Percentiles rank a stretch among this genome's conserved stretches.
Conservation (phyloP, 1,284 basidiomycete species). For the Bjerkandera adusta region DNA sequence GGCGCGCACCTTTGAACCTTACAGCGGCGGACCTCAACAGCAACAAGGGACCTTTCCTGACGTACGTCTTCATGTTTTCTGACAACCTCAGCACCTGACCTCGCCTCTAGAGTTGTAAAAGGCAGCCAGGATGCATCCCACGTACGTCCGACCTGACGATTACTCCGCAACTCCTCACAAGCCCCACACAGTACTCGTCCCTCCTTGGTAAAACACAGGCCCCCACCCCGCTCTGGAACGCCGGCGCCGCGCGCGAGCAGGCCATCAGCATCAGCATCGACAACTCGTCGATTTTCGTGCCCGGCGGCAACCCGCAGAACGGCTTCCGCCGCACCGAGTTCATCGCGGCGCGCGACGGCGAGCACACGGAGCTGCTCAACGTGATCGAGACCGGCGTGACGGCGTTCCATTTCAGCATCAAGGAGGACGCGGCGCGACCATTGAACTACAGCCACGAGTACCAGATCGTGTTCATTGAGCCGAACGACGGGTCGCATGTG, state of each 20-base stretch:
- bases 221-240: conserved; percentile 51
- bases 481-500: conserved; percentile 53
- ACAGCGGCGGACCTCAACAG: conserved; percentile 40
- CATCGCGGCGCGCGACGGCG: conserved; percentile 42
- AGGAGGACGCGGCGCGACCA: conserved; percentile 39
- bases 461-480: conserved; percentile 62
- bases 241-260: conserved; percentile 39
- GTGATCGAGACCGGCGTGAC: conserved; percentile 44
- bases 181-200: conserved; percentile 41
- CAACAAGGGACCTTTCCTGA: conserved; percentile 49
- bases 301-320: conserved; percentile 45
- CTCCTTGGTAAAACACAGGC: conserved; percentile 36
- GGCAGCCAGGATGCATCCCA: conserved; percentile 46
- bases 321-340: conserved; percentile 61
- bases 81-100: too few species aligned
- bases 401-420: conserved; percentile 56
- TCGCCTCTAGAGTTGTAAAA: conserved; percentile 43
- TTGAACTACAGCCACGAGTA: conserved; percentile 59
- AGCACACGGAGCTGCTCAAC: conserved; percentile 38
- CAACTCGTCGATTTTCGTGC: conserved; percentile 57
- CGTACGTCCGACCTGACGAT: conserved; percentile 29
- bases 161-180: not conserved
- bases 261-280: conserved; percentile 50
- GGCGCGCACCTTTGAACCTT: conserved; percentile 47
- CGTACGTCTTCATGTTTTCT: conserved; percentile 36